A percentile compares a stretch with the other conserved stretches of the same genome.
Conservation (phyloP, 2,329 filamentous ascomycete genomes). For the Dactylellina drechsleri region DNA sequence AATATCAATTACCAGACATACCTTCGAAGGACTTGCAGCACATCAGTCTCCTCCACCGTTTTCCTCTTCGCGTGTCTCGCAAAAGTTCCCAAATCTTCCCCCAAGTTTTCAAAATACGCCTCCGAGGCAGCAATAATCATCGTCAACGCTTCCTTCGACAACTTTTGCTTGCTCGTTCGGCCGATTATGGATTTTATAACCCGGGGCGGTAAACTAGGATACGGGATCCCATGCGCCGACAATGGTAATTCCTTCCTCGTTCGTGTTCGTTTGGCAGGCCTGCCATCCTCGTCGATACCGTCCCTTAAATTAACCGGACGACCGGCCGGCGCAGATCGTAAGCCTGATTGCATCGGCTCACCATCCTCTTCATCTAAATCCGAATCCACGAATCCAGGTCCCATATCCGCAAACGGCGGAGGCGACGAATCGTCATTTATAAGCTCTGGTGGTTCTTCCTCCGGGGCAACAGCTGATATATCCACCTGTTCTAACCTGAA, state of each 20-base stretch:
- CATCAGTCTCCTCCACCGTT: slow-evolving; percentile 85
- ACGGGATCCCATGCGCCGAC: slow-evolving; percentile 78
- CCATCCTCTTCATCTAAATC: slow-evolving; percentile 27
- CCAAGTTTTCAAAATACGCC: slow-evolving; percentile 90
- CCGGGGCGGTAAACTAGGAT: slow-evolving; percentile 76
- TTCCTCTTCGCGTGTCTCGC: slow-evolving; percentile 83
- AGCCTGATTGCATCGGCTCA: slow-evolving; percentile 9
- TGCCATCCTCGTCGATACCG: background rate
- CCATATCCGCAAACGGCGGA: background rate
- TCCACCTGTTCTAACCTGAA: slow-evolving; percentile 44
- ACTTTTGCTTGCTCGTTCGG: slow-evolving; percentile 61
- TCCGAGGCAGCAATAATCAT: slow-evolving; percentile 83
- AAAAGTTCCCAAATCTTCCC: slow-evolving; percentile 81
- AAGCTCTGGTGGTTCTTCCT: slow-evolving; percentile 16
- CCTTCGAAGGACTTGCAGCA: slow-evolving; percentile 84
- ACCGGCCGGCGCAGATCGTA: background rate
- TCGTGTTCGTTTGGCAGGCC: slow-evolving; percentile 56
- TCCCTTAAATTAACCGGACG: background rate
- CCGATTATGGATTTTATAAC: slow-evolving; percentile 73
- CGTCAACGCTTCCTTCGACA: slow-evolving; percentile 76
- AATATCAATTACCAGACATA: slow-evolving; percentile 63
- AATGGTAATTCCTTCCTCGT: slow-evolving; percentile 68
- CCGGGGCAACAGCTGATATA: slow-evolving; percentile 12
- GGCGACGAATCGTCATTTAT: slow-evolving; percentile 38
- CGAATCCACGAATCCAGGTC: slow-evolving; percentile 17